Evolutionary conservation across 106 monocot species (phyloP).

Genomic region (Platanthera guangdongensis): DNA sequence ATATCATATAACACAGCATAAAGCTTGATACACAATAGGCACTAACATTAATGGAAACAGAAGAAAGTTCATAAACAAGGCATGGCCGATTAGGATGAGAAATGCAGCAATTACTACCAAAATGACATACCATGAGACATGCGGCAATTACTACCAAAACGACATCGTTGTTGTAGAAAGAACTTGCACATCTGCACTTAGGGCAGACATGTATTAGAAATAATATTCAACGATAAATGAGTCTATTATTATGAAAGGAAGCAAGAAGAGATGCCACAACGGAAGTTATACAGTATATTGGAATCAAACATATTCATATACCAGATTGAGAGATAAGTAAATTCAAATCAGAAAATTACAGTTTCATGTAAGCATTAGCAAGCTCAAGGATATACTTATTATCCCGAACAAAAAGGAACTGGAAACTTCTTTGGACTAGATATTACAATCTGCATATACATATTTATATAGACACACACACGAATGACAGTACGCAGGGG

Average conservation of each 20-base stretch:
- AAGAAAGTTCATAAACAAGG: conserved; percentile 4
- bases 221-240: background rate
- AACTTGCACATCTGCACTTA: conserved; percentile 98
- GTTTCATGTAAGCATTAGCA: background rate
- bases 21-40: background rate
- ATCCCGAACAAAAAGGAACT: background rate
- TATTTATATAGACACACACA: background rate
- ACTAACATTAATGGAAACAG: background rate
- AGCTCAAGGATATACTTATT: background rate
- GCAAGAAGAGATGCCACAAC: background rate
- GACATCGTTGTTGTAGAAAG: conserved; percentile 91
- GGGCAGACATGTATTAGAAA: conserved; percentile 53
- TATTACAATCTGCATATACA: background rate
- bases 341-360: background rate
- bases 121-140: conserved; percentile 92
- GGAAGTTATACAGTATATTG: background rate
- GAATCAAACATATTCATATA: background rate
- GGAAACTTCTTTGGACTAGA: background rate
- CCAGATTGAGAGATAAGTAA: background rate
- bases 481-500: background rate
- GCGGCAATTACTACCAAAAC: conserved; percentile 95
- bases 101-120: background rate
- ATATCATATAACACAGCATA: background rate
- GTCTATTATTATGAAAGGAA: background rate
- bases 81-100: conserved; percentile 1